Evolutionary conservation across 169 alveolate species (phyloP).

Genomic region (Cryptosporidium muris): DNA sequence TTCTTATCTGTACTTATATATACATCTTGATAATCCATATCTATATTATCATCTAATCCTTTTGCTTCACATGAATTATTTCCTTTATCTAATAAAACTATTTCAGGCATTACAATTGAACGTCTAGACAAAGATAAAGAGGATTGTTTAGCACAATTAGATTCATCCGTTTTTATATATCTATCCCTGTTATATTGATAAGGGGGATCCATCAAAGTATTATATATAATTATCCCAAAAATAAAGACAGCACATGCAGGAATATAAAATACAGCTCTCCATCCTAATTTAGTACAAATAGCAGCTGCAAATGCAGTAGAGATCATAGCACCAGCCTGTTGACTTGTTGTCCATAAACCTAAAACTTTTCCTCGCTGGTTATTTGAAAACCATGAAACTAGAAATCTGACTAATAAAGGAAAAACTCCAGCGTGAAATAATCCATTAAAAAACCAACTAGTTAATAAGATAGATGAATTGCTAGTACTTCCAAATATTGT

Average conservation of each 20-base stretch:
- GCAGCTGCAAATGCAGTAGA: conserved; percentile 77
- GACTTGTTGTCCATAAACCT: conserved; percentile 78
- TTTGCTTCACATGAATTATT: neutral
- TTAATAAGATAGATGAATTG: conserved; percentile 1
- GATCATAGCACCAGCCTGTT: conserved; percentile 75
- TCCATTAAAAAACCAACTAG: conserved; percentile 74
- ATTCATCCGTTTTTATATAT: neutral
- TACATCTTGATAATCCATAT: too few relatives aligned
- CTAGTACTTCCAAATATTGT: conserved; percentile 62
- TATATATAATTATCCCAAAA: conserved; percentile 67
- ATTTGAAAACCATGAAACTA: conserved; percentile 52
- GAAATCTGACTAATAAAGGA: conserved; percentile 73
- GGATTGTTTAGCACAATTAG: too few relatives aligned
- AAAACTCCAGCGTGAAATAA: conserved; percentile 74
- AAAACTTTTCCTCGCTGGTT: conserved; percentile 72
- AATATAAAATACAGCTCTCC: conserved; percentile 75
- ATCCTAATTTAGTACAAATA: conserved; percentile 72
- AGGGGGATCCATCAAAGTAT: conserved; percentile 15
- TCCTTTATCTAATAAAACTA: neutral
- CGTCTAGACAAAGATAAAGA: conserved; percentile 1
- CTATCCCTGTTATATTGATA: conserved; percentile 7
- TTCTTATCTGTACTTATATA: too few relatives aligned
- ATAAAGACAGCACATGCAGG: conserved; percentile 66
- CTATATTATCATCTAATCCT: too few relatives aligned
- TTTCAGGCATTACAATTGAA: neutral